Base-by-base conservation (phyloP, 2,329 filamentous ascomycete genomes). In the Sclerotinia minor region DNA sequence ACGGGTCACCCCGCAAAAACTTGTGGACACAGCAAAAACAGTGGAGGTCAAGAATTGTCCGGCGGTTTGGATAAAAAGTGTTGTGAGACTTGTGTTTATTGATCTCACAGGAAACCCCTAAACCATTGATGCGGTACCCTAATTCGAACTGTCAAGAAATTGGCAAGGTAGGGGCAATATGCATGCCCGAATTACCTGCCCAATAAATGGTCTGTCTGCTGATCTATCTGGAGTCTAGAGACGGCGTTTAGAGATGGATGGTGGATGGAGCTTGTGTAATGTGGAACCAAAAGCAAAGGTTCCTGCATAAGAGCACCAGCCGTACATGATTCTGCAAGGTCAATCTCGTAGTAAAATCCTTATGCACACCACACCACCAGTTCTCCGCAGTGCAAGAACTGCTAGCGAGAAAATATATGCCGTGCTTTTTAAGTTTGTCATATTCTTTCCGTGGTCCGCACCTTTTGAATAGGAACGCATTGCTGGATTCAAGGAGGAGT, bases 231-330 rank as follows among this genome's bases (percentile, higher is more conserved):
- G 45, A 63, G 19, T 55, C 45, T 63, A 9, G 45, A 63, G 45
- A 52, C 59, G 21, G 59, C 47, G 45, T 35, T 63, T 61, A 35
- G n/a, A 41, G 11, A 55, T 35, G 17, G 44, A 35, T 13, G 41
- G n/a, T 21, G 26, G 57, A 50, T 63, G n/a, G 21, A 50, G 32
- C 45, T n/a, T 50, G 45, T 29, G 59, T 6, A 50, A 50, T 50
- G 59, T 63, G 59, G 59, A 50, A 38, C 59, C 29, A 38, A 19
- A 61, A 50, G 21, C 59, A n/a, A 61, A 38, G 50, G 59, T 63
- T 63, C 59, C 59, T 63, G 59, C 59, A 63, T 63, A 63, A 63
- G 50, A 63, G 45, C 59, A 38, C 38, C 11, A 9, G 35, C 38
- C 38, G 45, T 26, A 45, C 45, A 38, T 50, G 59, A 50, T 52